Evolutionary conservation across 2,329 filamentous ascomycete genomes (phyloP).

Genomic region (Colletotrichum karsti): DNA sequence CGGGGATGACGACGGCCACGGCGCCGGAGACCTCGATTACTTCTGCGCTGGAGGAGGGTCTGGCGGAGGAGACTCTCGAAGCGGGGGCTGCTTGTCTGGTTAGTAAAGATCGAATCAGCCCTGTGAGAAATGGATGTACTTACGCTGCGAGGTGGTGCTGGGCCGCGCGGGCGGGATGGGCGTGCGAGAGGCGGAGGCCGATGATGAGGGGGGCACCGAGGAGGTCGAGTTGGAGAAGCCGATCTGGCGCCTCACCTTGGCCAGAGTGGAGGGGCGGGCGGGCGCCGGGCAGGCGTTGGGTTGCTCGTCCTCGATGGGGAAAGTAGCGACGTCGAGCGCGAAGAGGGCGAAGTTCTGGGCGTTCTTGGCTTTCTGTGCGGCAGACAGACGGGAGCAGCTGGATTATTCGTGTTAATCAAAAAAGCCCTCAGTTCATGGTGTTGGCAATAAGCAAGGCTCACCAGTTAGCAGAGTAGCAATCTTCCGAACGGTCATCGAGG

Average conservation of each 20-base stretch:
- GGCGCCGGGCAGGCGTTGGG: not conserved
- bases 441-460: too few relatives aligned
- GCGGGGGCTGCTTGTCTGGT: not conserved
- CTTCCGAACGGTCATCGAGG: not conserved
- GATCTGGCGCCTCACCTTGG: not conserved
- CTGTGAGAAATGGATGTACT: too few relatives aligned
- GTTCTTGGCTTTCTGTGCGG: not conserved
- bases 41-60: not conserved
- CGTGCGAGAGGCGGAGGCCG: accelerated
- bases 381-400: not conserved
- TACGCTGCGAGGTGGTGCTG: not conserved
- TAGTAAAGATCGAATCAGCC: not conserved
- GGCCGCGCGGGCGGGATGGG: not conserved
- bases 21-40: not conserved
- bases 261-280: not conserved
- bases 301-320: not conserved
- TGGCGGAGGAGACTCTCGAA: not conserved
- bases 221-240: not conserved
- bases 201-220: not conserved
- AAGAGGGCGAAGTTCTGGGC: not conserved
- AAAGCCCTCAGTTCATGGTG: accelerated
- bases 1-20: not conserved
- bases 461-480: not conserved
- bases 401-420: accelerated
- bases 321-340: not conserved